phyloP scores from a whole-genome alignment of 257 asterid species.

The Solanum okadae region DNA sequence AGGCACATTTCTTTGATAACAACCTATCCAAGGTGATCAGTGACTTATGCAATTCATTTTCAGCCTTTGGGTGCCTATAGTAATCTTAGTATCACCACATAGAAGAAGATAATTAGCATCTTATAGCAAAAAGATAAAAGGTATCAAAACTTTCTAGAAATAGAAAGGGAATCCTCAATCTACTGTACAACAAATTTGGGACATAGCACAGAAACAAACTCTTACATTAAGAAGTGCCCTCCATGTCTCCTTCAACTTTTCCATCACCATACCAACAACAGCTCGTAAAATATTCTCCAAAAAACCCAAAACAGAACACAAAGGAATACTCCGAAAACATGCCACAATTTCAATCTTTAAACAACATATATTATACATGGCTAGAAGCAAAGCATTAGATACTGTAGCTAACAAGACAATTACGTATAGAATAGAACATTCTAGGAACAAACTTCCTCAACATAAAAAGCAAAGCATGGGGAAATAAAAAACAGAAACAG shows the following conservation, averaged over 20 bases:
- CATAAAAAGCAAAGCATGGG: conserved; percentile 15
- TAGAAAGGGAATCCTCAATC: neutral
- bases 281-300: conserved; percentile 7
- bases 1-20: neutral
- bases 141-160: neutral
- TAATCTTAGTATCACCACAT: neutral
- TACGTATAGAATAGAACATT: conserved; percentile 4
- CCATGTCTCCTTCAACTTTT: conserved; percentile 36
- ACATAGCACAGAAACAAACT: conserved; percentile 4
- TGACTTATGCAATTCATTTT: neutral
- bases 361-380: conserved; percentile 22
- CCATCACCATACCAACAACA: conserved; percentile 17
- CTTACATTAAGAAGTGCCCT: conserved; percentile 34
- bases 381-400: conserved; percentile 13
- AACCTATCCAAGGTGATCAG: neutral
- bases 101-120: neutral
- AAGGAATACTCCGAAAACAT: conserved; percentile 24
- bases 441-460: conserved; percentile 12
- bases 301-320: conserved; percentile 19
- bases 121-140: neutral
- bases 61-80: neutral
- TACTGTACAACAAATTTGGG: neutral
- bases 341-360: conserved; percentile 23
- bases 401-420: conserved; percentile 14
- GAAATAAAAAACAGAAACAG: conserved; percentile 7